Evolutionary conservation across 306 rosid species (phyloP).

Genomic region (Ochetophila trinervis): DNA sequence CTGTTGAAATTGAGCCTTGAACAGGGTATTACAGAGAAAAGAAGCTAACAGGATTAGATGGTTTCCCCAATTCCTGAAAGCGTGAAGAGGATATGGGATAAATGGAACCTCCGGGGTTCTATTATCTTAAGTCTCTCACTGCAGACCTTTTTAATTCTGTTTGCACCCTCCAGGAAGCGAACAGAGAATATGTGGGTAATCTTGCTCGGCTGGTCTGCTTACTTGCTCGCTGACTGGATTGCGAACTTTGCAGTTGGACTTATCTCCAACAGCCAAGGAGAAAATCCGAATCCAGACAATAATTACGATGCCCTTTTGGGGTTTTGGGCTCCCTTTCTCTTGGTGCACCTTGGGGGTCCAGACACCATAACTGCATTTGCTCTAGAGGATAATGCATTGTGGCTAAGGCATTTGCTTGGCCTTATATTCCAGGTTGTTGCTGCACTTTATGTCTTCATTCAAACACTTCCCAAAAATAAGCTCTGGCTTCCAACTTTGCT

Average conservation of each 20-base stretch:
- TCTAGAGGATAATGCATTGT: slow-evolving; percentile 31
- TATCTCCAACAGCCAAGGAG: slow-evolving; percentile 25
- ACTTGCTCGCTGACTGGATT: slow-evolving; percentile 41
- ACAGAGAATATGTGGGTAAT: not conserved
- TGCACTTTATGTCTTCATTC: slow-evolving; percentile 37
- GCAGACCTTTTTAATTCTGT: slow-evolving; percentile 27
- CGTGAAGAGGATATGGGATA: slow-evolving; percentile 18
- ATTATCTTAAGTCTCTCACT: slow-evolving; percentile 27
- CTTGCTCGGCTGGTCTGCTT: slow-evolving; percentile 27
- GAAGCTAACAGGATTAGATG: too few species aligned
- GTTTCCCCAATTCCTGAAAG: not conserved
- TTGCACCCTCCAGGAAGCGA: slow-evolving; percentile 29
- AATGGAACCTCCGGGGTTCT: slow-evolving; percentile 28
- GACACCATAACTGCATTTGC: slow-evolving; percentile 37
- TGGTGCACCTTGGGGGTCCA: slow-evolving; percentile 24
- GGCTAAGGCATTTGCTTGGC: slow-evolving; percentile 49
- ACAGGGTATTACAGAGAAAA: too few species aligned
- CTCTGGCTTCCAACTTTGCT: slow-evolving; percentile 33
- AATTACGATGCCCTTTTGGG: not conserved
- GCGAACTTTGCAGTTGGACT: slow-evolving; percentile 29
- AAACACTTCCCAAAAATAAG: slow-evolving; percentile 31
- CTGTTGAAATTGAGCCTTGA: too few species aligned
- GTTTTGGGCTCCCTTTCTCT: slow-evolving; percentile 27
- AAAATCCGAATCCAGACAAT: not conserved
- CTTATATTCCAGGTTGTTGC: slow-evolving; percentile 32